Evolutionary conservation across 23 red algal genomes (phyloP).

Genomic region (Cyanidioschyzon merolae): DNA sequence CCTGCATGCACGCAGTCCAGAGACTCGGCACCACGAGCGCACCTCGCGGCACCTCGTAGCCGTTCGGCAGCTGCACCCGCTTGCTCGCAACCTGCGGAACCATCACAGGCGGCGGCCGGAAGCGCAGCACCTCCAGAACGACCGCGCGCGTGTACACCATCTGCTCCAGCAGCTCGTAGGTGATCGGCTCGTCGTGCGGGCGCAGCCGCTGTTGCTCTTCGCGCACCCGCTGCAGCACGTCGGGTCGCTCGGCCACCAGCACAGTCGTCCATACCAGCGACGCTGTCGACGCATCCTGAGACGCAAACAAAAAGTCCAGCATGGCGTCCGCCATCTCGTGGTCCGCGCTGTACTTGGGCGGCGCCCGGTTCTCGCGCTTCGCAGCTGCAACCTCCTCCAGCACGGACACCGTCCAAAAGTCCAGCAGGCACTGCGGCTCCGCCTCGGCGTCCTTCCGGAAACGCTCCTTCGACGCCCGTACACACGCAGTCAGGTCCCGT

Average conservation of each 20-base stretch:
- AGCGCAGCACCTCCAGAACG: conserved; percentile 27
- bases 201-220: conserved; percentile 32
- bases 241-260: conserved; percentile 30
- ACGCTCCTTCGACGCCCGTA: conserved; percentile 15
- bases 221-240: conserved; percentile 24
- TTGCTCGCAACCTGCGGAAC: conserved; percentile 32
- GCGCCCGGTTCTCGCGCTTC: background rate
- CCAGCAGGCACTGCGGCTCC: conserved; percentile 35
- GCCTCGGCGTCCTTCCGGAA: conserved; percentile 1
- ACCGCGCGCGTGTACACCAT: conserved; percentile 37
- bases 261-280: conserved; percentile 31
- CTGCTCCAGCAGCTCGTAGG: conserved; percentile 31
- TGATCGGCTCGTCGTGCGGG: conserved; percentile 30
- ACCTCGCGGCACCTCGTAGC: conserved; percentile 20
- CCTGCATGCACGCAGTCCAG: conserved; percentile 28
- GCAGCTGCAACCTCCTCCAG: conserved; percentile 32
- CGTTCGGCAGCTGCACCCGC: conserved; percentile 9
- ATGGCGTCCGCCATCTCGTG: conserved; percentile 30
- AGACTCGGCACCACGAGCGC: conserved; percentile 31
- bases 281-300: conserved; percentile 42
- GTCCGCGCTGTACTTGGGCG: conserved; percentile 19
- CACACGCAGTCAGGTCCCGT: conserved; percentile 13
- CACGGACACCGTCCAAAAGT: conserved; percentile 34
- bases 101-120: conserved; percentile 26
- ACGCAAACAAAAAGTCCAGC: conserved; percentile 45